A percentile compares a stretch with the other conserved stretches of the same genome.
Conservation (phyloP, 164 flowering plant genomes). For the Vitis vinifera region ASM3070453v1 NC_081810.1:7114501-7115000, state of each 20-base stretch:
- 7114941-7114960: no score
- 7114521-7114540: not conserved
- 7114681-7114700: no score
- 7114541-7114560: not conserved
- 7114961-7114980: no score
- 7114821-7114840: constrained; percentile 77
- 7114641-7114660: no score
- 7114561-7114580: not conserved
- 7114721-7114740: no score
- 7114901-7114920: no score
- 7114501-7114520: no score
- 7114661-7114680: no score
- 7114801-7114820: constrained; percentile 81
- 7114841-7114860: constrained; percentile 94
- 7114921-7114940: no score
- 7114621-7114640: not conserved
- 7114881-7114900: not conserved
- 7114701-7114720: no score
- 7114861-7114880: constrained; percentile 64
- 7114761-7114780: constrained; percentile 50
- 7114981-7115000: no score
- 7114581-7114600: not conserved
- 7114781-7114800: constrained; percentile 79
- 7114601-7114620: not conserved
- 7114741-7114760: not conserved